Conservation (phyloP, 1,284 basidiomycete species). For the Schizopora paradoxa region DNA sequence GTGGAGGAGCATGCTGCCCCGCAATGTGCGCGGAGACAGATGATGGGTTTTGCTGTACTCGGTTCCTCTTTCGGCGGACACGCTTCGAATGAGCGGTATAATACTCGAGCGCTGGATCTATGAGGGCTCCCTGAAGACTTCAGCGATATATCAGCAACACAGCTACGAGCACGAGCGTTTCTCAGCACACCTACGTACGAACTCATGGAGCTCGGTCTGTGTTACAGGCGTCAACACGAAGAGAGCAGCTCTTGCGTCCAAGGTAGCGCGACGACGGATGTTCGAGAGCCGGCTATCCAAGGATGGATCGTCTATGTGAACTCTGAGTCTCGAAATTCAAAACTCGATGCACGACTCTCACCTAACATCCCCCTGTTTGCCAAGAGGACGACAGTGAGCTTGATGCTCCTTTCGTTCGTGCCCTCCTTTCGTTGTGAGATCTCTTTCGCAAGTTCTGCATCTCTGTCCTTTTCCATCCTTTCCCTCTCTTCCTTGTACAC, state of each 20-base stretch:
- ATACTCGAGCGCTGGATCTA: conserved; percentile 86
- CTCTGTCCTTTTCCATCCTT: conserved; percentile 65
- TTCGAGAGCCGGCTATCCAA: conserved; percentile 81
- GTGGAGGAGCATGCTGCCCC: conserved; percentile 33
- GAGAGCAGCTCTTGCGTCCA: conserved; percentile 87
- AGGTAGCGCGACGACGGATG: conserved; percentile 79
- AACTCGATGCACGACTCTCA: conserved; percentile 29
- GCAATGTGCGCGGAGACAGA: conserved; percentile 33
- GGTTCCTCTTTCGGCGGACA: conserved; percentile 82
- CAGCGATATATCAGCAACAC: conserved; percentile 9
- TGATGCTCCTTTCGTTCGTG: conserved; percentile 83
- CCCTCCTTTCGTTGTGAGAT: conserved; percentile 75
- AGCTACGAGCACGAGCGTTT: not conserved
- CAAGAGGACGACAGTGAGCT: conserved; percentile 92
- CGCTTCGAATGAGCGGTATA: conserved; percentile 90
- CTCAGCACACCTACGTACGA: conserved; percentile 61
- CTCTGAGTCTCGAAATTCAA: conserved; percentile 7
- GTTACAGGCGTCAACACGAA: conserved; percentile 94
- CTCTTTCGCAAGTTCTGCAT: conserved; percentile 72
- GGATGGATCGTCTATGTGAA: conserved; percentile 64
- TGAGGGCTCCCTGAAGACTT: conserved; percentile 83
- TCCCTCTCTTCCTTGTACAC: conserved; percentile 48
- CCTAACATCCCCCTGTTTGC: conserved; percentile 81
- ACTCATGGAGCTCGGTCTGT: conserved; percentile 75
- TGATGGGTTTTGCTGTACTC: conserved; percentile 52